Base-by-base conservation (phyloP, 2,329 filamentous ascomycete genomes). In the Colletotrichum australisinense region DNA sequence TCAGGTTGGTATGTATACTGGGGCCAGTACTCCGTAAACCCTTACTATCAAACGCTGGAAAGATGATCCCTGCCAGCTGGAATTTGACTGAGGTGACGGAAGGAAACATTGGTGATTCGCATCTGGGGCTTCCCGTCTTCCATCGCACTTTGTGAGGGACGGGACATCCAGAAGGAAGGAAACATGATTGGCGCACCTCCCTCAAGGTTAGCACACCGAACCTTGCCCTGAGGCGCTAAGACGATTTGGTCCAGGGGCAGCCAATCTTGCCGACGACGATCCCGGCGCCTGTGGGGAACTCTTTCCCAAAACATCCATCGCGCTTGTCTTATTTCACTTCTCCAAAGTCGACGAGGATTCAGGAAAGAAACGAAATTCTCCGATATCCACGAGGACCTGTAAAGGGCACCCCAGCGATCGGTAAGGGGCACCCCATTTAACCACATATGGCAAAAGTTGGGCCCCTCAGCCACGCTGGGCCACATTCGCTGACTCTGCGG, bases 201-300 rank as follows among this genome's bases (percentile, higher is more conserved):
- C 42, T 49, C 19, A 49, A 42, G 38, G 16, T 11, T n/a, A 22
- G 19, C 42, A 49, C 19, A 9, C 16, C 19, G 42, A 49, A 22
- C 42, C 19, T 49, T 49, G 26, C 12, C 12, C 11, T 11, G 53
- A 24, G 24, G 38, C 65, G 56, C 65, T 67, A 67, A 42, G 56
- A 62, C 46, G 24, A 28, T 62, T 62, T 49, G 49, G 49, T 24
- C 35, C 64, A 57, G 32, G 32, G 30, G 63, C 52, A 22, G 22
- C 32, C 30, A 24, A 30, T 67, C 24, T 52, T 49, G 64, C 64
- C 67, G 57, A 56, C 22, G 56, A 62, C 46, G 35, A 57, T 68
- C 28, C 64, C 28, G 16, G 49, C 57, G 4, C n/a, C 9, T 69
- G 57, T 72, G 57, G 65, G 56, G 65, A 68, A 72, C 57, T 38